Evolutionary conservation across 176 grass and related monocot genomes (phyloP).

Genomic region (Aegilops sharonensis): DNA sequence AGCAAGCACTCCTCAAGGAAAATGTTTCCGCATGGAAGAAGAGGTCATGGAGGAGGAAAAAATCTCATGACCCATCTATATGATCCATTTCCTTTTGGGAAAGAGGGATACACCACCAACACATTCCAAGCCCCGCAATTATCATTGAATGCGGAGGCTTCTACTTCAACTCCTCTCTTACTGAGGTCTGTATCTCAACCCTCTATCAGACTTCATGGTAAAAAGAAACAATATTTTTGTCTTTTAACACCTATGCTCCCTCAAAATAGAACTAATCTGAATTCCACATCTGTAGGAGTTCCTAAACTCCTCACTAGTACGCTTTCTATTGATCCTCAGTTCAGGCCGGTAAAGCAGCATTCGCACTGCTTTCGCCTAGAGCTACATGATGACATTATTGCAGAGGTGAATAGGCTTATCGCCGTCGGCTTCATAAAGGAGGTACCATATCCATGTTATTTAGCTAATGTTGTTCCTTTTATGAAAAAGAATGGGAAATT

Average conservation of each 20-base stretch:
- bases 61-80: not conserved
- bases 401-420: too few species aligned
- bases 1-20: not conserved
- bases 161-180: not conserved
- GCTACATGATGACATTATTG: too few species aligned
- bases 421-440: too few species aligned
- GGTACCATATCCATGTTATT: too few species aligned
- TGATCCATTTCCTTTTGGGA: not conserved
- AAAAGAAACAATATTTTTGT: not conserved
- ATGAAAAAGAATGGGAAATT: too few species aligned
- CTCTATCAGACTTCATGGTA: not conserved
- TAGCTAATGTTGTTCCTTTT: too few species aligned
- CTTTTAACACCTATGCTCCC: not conserved
- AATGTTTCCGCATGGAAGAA: rapidly evolving
- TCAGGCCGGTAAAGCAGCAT: too few species aligned
- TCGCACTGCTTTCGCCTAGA: too few species aligned
- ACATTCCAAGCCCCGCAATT: not conserved
- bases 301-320: not conserved
- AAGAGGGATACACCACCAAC: not conserved
- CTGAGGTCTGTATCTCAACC: not conserved
- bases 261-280: not conserved
- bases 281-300: not conserved
- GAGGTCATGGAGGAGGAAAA: not conserved
- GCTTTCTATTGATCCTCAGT: too few species aligned
- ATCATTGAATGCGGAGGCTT: not conserved